A percentile compares a stretch with the other conserved stretches of the same genome.
These are phyloP conservation scores for Tylopilus rubrobrunneus DNA, from an alignment of 768 basidiomycete species.

Conservation along the genomic window DNA sequence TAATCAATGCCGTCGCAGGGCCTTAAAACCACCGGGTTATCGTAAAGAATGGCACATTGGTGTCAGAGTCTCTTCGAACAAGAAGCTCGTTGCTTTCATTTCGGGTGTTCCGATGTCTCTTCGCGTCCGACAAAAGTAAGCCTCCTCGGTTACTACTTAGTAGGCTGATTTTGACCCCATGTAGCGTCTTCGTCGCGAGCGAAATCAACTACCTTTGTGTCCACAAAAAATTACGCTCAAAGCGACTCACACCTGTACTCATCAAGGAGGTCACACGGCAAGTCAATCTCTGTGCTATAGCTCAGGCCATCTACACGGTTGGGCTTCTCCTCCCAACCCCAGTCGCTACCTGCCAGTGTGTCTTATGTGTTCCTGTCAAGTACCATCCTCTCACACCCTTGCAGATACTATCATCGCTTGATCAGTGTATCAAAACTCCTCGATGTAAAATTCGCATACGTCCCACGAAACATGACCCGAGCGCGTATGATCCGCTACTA, in stretches of 20 bases:
- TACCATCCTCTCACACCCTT: slow-evolving; percentile 3
- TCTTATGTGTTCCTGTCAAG: slow-evolving; percentile 1
- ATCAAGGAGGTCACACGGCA: slow-evolving; percentile 98
- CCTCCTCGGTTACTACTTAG: slow-evolving; percentile 1
- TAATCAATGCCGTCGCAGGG: slow-evolving; percentile 50
- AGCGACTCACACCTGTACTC: slow-evolving; percentile 86
- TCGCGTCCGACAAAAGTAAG: slow-evolving; percentile 82
- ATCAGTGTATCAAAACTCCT: slow-evolving; percentile 91
- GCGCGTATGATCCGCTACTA: slow-evolving; percentile 84
- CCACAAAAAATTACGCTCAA: slow-evolving; percentile 95
- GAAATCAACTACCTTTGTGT: slow-evolving; percentile 98
- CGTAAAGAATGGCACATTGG: slow-evolving; percentile 94
- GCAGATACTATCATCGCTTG: slow-evolving; percentile 87
- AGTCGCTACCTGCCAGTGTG: slow-evolving; percentile 76
- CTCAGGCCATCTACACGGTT: slow-evolving; percentile 97
- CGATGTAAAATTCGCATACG: slow-evolving; percentile 83
- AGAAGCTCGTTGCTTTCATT: slow-evolving; percentile 95
- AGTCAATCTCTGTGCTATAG: slow-evolving; percentile 83
- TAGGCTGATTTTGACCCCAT: slow-evolving; percentile 7
- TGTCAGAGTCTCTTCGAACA: slow-evolving; percentile 87
- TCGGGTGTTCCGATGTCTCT: slow-evolving; percentile 86
- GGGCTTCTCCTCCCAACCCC: slow-evolving; percentile 94
- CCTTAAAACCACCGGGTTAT: slow-evolving; percentile 91
- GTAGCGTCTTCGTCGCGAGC: slow-evolving; percentile 63
- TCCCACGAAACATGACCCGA: slow-evolving; percentile 83